A percentile compares a stretch with the other conserved stretches of the same genome.
Evolutionary conservation across 2,329 filamentous ascomycete genomes (phyloP).

Genomic region (Plenodomus lindquistii): DNA sequence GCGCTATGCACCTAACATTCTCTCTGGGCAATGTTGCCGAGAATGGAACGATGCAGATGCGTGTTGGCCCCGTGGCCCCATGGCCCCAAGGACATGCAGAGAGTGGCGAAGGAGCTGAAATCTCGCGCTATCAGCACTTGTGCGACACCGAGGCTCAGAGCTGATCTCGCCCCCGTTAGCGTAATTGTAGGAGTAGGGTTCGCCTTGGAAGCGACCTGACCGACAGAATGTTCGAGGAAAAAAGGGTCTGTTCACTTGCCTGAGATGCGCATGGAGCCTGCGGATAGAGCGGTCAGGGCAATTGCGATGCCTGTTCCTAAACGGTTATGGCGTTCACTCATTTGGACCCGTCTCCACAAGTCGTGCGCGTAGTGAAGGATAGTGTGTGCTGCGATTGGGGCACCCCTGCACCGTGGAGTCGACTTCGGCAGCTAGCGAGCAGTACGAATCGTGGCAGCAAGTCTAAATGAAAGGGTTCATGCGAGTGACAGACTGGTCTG

Average conservation of each 20-base stretch:
- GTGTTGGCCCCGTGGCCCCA: neutral
- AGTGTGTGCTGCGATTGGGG: slow-evolving; percentile 9
- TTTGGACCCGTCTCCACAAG: slow-evolving; percentile 7
- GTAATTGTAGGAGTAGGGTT: neutral
- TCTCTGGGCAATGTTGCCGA: slow-evolving; percentile 1
- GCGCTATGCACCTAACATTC: slow-evolving; percentile 1
- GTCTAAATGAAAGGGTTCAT: neutral
- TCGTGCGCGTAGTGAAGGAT: slow-evolving; percentile 1
- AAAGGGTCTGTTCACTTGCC: slow-evolving; percentile 2
- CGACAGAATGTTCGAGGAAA: neutral
- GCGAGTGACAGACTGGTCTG: neutral
- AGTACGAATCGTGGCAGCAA: neutral
- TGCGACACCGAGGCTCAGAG: slow-evolving; percentile 3
- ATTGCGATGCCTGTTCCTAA: slow-evolving; percentile 7
- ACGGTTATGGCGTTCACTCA: slow-evolving; percentile 15
- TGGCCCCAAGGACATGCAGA: slow-evolving; percentile 5
- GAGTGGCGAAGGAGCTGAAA: slow-evolving; percentile 1
- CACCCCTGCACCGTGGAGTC: slow-evolving; percentile 15
- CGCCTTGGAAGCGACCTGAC: neutral
- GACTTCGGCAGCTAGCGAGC: neutral
- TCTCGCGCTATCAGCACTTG: slow-evolving; percentile 1
- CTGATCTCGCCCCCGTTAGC: neutral
- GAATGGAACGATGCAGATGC: slow-evolving; percentile 7
- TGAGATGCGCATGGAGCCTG: neutral
- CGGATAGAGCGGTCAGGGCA: slow-evolving; percentile 11